Percentiles rank a stretch among this genome's conserved stretches.
phyloP scores from a whole-genome alignment of 2,329 filamentous ascomycete genomes.

The Penicillium sp. region DNA sequence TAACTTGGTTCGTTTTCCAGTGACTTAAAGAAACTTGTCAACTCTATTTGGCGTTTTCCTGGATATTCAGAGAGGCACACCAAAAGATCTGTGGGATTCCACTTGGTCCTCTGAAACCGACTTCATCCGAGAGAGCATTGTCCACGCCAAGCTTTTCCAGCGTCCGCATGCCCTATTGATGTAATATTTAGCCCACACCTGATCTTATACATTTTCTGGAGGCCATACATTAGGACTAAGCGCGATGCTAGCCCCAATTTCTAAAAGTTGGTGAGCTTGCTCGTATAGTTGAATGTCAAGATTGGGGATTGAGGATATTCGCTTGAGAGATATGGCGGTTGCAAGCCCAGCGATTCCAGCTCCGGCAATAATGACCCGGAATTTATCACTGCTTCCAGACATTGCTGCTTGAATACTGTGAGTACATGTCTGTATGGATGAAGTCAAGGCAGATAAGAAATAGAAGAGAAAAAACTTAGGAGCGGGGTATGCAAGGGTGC shows the following conservation, averaged over 20 bases:
- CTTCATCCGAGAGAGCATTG: conserved; percentile 45
- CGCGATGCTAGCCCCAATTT: conserved; percentile 19
- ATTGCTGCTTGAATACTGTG: neutral
- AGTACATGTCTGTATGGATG: too few species aligned
- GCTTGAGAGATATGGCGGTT: conserved; percentile 46
- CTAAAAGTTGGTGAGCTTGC: conserved; percentile 39
- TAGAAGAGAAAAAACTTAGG: neutral
- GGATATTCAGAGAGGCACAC: conserved; percentile 20
- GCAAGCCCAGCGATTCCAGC: conserved; percentile 54
- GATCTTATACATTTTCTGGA: too few species aligned
- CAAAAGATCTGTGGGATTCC: conserved; percentile 49
- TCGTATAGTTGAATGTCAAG: conserved; percentile 54
- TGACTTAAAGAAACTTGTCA: conserved; percentile 29
- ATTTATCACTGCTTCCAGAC: neutral
- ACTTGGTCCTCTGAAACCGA: conserved; percentile 44
- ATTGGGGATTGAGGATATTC: conserved; percentile 17
- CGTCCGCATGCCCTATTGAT: conserved; percentile 45
- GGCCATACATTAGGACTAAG: conserved; percentile 48
- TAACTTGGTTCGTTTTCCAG: conserved; percentile 47
- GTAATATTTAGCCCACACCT: too few species aligned
- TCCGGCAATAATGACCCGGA: conserved; percentile 49
- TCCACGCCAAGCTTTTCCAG: conserved; percentile 53
- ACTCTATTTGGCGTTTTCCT: neutral
- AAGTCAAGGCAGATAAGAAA: neutral
- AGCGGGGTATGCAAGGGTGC: neutral